These are phyloP conservation scores for Abrus pulchellus DNA, from an alignment of 306 rosid genomes.

Conservation along the genomic window DNA sequence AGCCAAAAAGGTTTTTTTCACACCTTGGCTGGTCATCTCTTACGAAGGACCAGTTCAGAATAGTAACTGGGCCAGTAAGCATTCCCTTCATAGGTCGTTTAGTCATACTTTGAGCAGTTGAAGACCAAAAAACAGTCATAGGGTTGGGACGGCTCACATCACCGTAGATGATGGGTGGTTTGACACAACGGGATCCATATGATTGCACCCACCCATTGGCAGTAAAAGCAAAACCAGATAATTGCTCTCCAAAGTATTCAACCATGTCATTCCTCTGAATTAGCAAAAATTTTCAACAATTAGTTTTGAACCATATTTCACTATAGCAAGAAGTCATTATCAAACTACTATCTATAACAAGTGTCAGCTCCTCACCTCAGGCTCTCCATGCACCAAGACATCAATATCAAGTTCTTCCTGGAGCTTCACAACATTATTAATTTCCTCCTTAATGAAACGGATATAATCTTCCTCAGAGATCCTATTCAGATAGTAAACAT, in stretches of 20 bases:
- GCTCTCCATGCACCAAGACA: conserved; percentile 92
- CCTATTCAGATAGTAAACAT: conserved; percentile 50
- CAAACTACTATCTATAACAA: conserved; percentile 13
- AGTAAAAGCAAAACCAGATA: conserved; percentile 90
- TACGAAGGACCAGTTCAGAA: conserved; percentile 91
- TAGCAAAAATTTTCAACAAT: conserved; percentile 11
- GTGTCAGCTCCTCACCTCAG: conserved; percentile 68
- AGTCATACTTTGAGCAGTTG: conserved; percentile 77
- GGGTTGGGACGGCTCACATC: conserved; percentile 93
- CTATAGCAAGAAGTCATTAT: conserved; percentile 1
- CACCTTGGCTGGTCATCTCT: conserved; percentile 92
- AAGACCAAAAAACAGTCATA: conserved; percentile 93
- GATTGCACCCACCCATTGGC: conserved; percentile 96
- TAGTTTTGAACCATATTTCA: conserved; percentile 23
- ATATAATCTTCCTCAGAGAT: conserved; percentile 76
- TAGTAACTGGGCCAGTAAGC: conserved; percentile 92
- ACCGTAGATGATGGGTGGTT: conserved; percentile 91
- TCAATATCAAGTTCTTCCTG: conserved; percentile 94
- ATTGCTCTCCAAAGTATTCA: conserved; percentile 92
- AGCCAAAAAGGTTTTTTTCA: not conserved
- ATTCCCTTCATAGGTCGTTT: conserved; percentile 91
- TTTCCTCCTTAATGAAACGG: conserved; percentile 77
- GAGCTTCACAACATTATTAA: conserved; percentile 77
- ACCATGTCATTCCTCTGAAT: conserved; percentile 93
- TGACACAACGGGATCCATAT: conserved; percentile 87